Base-by-base conservation (phyloP, 1,284 basidiomycete genomes). In the Neonothopanus nambi region DNA sequence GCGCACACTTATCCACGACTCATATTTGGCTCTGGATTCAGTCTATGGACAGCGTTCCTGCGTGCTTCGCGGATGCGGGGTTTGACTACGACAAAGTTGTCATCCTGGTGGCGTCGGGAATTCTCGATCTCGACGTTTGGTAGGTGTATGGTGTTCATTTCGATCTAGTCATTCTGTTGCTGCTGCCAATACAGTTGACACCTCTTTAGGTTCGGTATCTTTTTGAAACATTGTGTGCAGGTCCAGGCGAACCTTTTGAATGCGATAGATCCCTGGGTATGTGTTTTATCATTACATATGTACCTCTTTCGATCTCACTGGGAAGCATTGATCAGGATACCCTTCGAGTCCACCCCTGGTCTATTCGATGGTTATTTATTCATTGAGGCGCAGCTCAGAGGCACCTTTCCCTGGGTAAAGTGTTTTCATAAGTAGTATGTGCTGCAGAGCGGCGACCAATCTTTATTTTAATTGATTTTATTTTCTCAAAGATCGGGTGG, bases 401-500 rank as follows among this genome's bases (percentile, higher is more conserved):
- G 49, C 35, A 51, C 49, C 40, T 5, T 51, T 42, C 49, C 49
- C 49, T 24, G 49, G 49, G n/a, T n/a, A n/a, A n/a, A n/a, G n/a
- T n/a, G n/a, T n/a, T n/a, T n/a, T n/a, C n/a, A n/a, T n/a, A n/a
- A n/a, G n/a, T n/a, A n/a, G n/a, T n/a, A n/a, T n/a, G n/a, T n/a
- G n/a, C n/a, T n/a, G n/a, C n/a, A n/a, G n/a, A n/a, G n/a, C n/a
- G n/a, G n/a, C n/a, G n/a, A n/a, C n/a, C n/a, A n/a, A n/a, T n/a
- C 13, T 13, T 18, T 11, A 21, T 18, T n/a, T 33, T 21, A 17
- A 26, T 6, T 2, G 17, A 1, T n/a, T 26, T 7, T 15, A n/a
- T 33, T 33, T 20, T 8, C 7, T 13, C 11, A 4, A 26, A 46
- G 44, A 20, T 69, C 63, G 18, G 69, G 65, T 17, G 65, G 65